Conservation (phyloP, 2,329 filamentous ascomycete species). For the Graphilbum fragrans region DNA sequence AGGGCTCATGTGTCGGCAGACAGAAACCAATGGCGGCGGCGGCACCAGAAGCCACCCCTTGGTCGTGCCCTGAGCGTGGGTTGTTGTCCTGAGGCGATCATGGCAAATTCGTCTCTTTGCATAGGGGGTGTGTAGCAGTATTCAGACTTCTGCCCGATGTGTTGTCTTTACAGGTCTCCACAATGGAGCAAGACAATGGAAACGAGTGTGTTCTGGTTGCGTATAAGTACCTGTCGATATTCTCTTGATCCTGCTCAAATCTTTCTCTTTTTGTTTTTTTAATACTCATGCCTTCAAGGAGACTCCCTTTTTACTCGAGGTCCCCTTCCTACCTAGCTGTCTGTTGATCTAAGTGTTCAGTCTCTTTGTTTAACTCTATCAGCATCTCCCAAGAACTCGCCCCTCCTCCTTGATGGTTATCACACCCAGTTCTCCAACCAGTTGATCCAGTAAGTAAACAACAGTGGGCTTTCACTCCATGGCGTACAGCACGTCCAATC, state of each 20-base stretch:
- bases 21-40: conserved; percentile 10
- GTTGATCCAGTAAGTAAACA: background rate
- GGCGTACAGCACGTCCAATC: background rate
- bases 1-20: conserved; percentile 16
- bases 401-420: background rate
- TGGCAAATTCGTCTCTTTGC: background rate
- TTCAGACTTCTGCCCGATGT: conserved; percentile 4
- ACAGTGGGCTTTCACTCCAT: too few species aligned
- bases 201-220: conserved; percentile 1
- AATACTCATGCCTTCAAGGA: too few species aligned
- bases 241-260: too few species aligned
- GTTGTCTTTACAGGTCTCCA: conserved; percentile 6
- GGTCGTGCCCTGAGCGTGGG: too few species aligned
- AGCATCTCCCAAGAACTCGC: too few species aligned
- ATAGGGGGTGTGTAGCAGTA: background rate
- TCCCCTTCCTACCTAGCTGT: too few species aligned
- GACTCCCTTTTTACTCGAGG: too few species aligned
- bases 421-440: background rate
- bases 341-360: too few species aligned
- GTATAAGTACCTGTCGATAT: background rate
- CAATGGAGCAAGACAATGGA: background rate
- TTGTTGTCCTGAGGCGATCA: conserved; percentile 4
- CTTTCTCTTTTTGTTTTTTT: too few species aligned
- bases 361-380: too few species aligned
- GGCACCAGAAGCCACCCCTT: conserved; percentile 5